phyloP scores from a whole-genome alignment of 345 rosid species.

The Populus euphratica region DNA sequence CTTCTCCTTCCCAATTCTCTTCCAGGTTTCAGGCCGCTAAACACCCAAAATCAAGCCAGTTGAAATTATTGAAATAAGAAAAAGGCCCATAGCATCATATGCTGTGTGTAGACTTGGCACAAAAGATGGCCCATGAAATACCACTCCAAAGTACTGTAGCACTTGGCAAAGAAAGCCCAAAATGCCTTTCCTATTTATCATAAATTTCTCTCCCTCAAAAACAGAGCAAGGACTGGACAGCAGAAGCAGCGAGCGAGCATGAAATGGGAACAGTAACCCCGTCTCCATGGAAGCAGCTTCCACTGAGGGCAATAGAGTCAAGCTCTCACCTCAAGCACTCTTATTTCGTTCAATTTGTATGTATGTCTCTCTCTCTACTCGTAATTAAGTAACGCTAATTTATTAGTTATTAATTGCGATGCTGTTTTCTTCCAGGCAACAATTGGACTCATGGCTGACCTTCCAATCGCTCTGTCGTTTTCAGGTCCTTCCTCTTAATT shows the following conservation, averaged over 20 bases:
- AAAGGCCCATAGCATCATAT: not conserved
- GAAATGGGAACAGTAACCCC: slow-evolving; percentile 29
- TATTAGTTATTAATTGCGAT: not conserved
- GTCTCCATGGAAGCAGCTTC: slow-evolving; percentile 86
- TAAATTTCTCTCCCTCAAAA: not conserved
- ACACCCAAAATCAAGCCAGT: not conserved
- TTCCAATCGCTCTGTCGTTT: slow-evolving; percentile 81
- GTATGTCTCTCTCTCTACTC: not conserved
- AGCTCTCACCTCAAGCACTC: slow-evolving; percentile 64
- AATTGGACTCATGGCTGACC: slow-evolving; percentile 70
- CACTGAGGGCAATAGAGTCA: slow-evolving; percentile 57
- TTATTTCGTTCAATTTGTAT: slow-evolving; percentile 61
- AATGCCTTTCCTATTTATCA: not conserved
- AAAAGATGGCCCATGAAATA: not conserved
- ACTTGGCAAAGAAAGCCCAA: not conserved
- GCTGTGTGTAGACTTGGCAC: not conserved
- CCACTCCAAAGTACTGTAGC: not conserved
- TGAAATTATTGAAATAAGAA: not conserved
- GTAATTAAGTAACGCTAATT: not conserved
- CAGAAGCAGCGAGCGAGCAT: not conserved
- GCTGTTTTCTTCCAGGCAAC: slow-evolving; percentile 56
- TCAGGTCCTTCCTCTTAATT: slow-evolving; percentile 40
- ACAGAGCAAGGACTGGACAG: no score
- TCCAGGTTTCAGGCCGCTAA: not conserved
- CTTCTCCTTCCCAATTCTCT: not conserved